Conservation (phyloP, 2,329 filamentous ascomycete species). For the Ophiostoma triangulosporum region DNA sequence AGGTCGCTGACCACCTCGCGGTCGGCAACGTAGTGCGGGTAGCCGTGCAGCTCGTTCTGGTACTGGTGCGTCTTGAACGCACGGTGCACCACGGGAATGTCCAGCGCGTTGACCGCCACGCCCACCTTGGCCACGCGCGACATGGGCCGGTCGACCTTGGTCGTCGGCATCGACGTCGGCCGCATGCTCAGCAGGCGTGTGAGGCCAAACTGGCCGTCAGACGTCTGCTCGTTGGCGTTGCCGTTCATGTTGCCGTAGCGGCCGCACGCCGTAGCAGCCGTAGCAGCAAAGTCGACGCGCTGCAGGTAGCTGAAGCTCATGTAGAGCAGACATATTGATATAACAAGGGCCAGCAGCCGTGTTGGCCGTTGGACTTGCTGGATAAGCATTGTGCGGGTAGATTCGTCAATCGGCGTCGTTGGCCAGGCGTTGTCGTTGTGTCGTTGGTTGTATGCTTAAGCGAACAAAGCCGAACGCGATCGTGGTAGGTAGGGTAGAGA, state of each 20-base stretch:
- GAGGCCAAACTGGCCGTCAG: slow-evolving; percentile 7
- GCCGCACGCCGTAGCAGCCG: not conserved
- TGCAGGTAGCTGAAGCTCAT: slow-evolving; percentile 13
- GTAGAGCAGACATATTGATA: slow-evolving; percentile 10
- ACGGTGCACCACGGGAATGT: slow-evolving; percentile 17
- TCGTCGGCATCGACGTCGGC: slow-evolving; percentile 1
- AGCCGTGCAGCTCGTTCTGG: slow-evolving; percentile 23
- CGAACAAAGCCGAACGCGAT: not conserved
- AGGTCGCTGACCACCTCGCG: slow-evolving; percentile 20
- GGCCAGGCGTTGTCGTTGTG: not conserved
- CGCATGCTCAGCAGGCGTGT: slow-evolving; percentile 3
- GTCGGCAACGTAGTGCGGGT: slow-evolving; percentile 22
- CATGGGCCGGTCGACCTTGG: slow-evolving; percentile 7
- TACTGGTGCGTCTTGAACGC: slow-evolving; percentile 23
- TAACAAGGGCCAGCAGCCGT: slow-evolving; percentile 12
- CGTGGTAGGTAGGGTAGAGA: not conserved
- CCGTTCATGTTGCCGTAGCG: slow-evolving; percentile 4
- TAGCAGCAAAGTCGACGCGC: slow-evolving; percentile 8
- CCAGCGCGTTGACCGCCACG: slow-evolving; percentile 18
- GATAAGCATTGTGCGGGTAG: slow-evolving; percentile 10
- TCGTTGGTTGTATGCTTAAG: not conserved
- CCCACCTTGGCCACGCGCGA: slow-evolving; percentile 13
- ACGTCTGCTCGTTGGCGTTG: not conserved
- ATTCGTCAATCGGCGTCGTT: too few relatives aligned
- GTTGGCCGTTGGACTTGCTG: slow-evolving; percentile 14